Conservation (phyloP, 148 eudicot species). For the Rhododendron griersonianum region DNA sequence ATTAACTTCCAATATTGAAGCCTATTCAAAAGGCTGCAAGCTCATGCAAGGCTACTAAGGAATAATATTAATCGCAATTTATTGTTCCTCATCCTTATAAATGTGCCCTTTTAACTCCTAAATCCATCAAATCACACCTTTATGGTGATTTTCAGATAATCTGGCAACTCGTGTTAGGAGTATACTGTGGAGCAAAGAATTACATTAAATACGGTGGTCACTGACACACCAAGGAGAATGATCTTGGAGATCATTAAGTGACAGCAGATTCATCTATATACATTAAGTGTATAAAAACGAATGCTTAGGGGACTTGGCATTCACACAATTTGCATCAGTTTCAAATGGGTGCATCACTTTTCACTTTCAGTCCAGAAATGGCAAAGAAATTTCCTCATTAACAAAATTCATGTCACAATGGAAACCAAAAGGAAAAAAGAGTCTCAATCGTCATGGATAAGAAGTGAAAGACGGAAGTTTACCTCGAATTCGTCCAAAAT, state of each 20-base stretch:
- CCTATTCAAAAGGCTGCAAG: neutral
- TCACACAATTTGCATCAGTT: neutral
- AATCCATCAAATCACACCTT: neutral
- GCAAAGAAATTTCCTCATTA: neutral
- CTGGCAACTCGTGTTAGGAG: neutral
- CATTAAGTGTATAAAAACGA: neutral
- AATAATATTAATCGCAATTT: neutral
- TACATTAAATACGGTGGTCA: neutral
- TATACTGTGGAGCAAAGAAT: neutral
- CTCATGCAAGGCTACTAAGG: neutral
- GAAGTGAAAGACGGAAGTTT: conserved; percentile 4
- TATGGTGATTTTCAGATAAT: neutral
- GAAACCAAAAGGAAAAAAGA: neutral
- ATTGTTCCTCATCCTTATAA: neutral
- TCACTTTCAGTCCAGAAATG: neutral
- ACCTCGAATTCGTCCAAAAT: conserved; percentile 71
- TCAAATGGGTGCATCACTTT: neutral
- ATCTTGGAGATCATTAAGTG: neutral
- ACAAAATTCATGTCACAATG: neutral
- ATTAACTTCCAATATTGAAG: neutral
- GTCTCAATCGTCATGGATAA: neutral
- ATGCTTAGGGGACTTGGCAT: neutral
- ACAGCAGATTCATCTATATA: neutral
- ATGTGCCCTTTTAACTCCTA: neutral
- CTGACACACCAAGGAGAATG: neutral